phyloP scores from a whole-genome alignment of 2,329 filamentous ascomycete species.

The Botryosphaeria dothidea region DNA sequence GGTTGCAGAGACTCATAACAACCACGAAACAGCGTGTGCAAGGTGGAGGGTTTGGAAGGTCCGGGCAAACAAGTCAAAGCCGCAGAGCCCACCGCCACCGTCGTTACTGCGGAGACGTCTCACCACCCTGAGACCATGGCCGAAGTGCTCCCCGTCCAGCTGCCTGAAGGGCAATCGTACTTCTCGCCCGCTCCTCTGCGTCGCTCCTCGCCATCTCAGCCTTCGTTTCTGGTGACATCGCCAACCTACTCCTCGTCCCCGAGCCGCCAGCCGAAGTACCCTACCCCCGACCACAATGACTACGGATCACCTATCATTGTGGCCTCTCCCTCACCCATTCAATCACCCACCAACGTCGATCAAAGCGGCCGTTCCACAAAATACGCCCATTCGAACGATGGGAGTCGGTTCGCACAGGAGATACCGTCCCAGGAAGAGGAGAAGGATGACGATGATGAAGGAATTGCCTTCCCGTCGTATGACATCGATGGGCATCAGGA shows the following conservation, averaged over 20 bases:
- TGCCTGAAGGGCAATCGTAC: slow-evolving; percentile 45
- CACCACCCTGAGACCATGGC: slow-evolving; percentile 36
- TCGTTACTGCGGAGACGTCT: not conserved
- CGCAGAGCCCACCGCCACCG: slow-evolving; percentile 3
- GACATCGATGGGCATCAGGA: slow-evolving; percentile 28
- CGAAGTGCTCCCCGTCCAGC: slow-evolving; percentile 43
- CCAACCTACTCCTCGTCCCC: slow-evolving; percentile 29
- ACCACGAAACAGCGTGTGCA: slow-evolving; percentile 1
- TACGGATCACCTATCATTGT: slow-evolving; percentile 21
- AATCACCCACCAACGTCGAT: slow-evolving; percentile 26
- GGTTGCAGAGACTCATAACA: slow-evolving; percentile 12
- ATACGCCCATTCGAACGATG: slow-evolving; percentile 63
- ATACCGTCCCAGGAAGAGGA: slow-evolving; percentile 25
- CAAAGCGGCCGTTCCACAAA: slow-evolving; percentile 53
- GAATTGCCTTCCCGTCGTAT: slow-evolving; percentile 49
- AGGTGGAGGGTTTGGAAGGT: slow-evolving; percentile 13
- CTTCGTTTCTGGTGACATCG: slow-evolving; percentile 41
- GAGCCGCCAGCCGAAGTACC: slow-evolving; percentile 35
- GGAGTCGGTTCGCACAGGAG: slow-evolving; percentile 61
- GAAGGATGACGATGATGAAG: slow-evolving; percentile 45
- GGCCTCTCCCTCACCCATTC: not conserved
- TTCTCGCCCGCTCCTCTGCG: slow-evolving; percentile 44
- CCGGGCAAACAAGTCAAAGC: not conserved
- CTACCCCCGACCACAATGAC: slow-evolving; percentile 33
- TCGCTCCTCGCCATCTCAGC: slow-evolving; percentile 43